Conservation (phyloP, 257 asterid genomes). For the Jacaranda mimosifolia region DNA sequence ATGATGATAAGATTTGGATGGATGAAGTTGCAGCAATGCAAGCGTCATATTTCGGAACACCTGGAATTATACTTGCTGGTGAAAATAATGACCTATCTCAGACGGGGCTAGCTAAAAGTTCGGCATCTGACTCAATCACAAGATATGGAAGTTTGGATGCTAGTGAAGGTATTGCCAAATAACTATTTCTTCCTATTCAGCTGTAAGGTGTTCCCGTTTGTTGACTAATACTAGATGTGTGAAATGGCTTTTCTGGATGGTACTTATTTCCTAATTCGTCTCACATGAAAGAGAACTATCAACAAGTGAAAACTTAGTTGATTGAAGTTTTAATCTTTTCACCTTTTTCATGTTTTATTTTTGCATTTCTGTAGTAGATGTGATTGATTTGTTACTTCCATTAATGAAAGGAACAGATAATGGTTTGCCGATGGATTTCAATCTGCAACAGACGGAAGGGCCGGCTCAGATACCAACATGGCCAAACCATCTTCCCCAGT, state of each 20-base stretch:
- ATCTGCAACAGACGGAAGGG: conserved; percentile 58
- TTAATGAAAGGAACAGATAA: conserved; percentile 49
- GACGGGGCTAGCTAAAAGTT: conserved; percentile 47
- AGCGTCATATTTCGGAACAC: conserved; percentile 66
- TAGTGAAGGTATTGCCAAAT: conserved; percentile 53
- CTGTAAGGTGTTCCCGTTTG: neutral
- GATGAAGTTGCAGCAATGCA: conserved; percentile 89
- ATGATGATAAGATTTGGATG: conserved; percentile 75
- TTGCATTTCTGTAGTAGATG: neutral
- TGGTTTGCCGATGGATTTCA: conserved; percentile 47
- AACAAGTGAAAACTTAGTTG: too few species aligned
- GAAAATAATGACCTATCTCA: conserved; percentile 52
- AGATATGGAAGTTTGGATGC: conserved; percentile 59
- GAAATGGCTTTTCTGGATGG: too few species aligned
- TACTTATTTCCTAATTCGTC: too few species aligned
- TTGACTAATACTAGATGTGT: too few species aligned
- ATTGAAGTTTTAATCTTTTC: neutral
- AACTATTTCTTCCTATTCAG: neutral
- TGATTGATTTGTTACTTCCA: neutral
- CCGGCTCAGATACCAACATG: conserved; percentile 60
- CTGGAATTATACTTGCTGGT: conserved; percentile 57
- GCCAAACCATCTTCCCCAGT: conserved; percentile 54
- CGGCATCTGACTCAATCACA: conserved; percentile 49
- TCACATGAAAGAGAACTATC: too few species aligned
- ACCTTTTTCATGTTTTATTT: neutral